Percentiles rank a stretch among this genome's conserved stretches.
Evolutionary conservation across 2,329 filamentous ascomycete genomes (phyloP).

Genomic region (Aspergillus tubingensis): DNA sequence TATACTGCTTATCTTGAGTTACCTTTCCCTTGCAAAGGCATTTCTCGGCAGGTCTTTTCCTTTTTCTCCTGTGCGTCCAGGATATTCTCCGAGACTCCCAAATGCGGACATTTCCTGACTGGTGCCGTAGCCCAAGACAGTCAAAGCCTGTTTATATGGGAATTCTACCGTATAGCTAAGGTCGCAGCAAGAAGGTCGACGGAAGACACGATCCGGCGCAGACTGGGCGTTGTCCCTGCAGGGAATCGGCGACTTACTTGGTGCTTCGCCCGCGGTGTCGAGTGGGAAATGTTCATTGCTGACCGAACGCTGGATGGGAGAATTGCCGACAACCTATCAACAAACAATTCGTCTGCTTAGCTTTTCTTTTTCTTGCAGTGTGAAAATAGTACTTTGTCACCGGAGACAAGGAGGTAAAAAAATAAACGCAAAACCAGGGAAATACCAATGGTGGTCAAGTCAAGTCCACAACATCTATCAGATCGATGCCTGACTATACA

Average conservation of each 20-base stretch:
- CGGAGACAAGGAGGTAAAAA: background rate
- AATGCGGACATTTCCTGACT: conserved; percentile 5
- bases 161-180: background rate
- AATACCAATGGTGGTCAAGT: background rate
- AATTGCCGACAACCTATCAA: background rate
- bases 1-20: background rate
- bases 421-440: background rate
- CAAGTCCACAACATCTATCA: background rate
- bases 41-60: background rate
- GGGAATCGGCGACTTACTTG: conserved; percentile 4
- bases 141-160: background rate
- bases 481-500: conserved; percentile 15
- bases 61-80: background rate
- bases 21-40: background rate
- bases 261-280: background rate
- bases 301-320: conserved; percentile 1
- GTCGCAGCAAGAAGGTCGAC: background rate
- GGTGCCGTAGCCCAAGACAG: background rate
- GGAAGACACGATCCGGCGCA: conserved; percentile 2
- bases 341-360: background rate
- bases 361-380: background rate
- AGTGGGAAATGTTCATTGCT: background rate
- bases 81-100: conserved; percentile 13
- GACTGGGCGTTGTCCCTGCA: conserved; percentile 4
- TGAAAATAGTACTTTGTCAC: background rate